Evolutionary conservation across 1,284 basidiomycete species (phyloP).

Genomic region (Heterobasidion parviporum): DNA sequence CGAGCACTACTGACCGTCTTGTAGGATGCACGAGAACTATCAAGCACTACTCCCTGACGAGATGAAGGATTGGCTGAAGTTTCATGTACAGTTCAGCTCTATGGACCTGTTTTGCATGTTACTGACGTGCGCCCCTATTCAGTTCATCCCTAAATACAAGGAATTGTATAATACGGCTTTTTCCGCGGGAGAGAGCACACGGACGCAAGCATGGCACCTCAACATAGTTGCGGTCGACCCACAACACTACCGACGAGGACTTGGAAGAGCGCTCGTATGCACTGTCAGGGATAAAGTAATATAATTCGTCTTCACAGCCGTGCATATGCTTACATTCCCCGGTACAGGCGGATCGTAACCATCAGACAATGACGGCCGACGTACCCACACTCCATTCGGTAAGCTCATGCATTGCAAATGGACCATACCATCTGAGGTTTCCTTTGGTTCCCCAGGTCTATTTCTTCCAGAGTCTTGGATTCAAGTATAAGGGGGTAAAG

Average conservation of each 20-base stretch:
- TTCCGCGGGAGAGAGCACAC: not conserved
- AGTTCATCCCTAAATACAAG: constrained; percentile 7
- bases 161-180: constrained; percentile 4
- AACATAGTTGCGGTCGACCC: constrained; percentile 3
- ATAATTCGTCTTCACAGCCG: not conserved
- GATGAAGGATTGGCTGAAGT: constrained; percentile 2
- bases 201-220: constrained; percentile 6
- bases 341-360: constrained; percentile 1
- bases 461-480: constrained; percentile 4
- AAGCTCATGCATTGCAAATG: not conserved
- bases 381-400: constrained; percentile 3
- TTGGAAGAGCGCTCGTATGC: constrained; percentile 1
- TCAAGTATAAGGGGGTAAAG: not conserved
- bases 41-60: not conserved
- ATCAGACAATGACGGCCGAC: not conserved
- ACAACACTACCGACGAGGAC: not conserved
- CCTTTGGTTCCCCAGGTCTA: not conserved
- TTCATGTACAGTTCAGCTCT: not conserved
- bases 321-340: not conserved
- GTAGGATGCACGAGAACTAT: constrained; percentile 1
- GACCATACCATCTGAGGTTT: not conserved
- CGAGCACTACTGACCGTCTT: not conserved
- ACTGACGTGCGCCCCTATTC: not conserved
- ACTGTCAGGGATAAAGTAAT: constrained; percentile 1
- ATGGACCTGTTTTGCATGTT: not conserved